Conservation (phyloP, 257 asterid genomes). For the Capsicum pubescens region DNA sequence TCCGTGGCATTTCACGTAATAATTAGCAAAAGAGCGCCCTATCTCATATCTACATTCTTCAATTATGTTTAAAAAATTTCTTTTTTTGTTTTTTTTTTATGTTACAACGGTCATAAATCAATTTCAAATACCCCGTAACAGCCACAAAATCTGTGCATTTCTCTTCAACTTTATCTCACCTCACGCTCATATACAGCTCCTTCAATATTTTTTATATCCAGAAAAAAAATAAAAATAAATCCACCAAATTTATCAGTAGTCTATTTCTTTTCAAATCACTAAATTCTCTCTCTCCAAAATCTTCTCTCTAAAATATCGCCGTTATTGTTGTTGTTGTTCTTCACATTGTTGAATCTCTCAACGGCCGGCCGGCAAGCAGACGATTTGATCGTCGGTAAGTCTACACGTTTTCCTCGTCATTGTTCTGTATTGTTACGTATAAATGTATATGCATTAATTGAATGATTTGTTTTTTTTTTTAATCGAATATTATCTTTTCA, state of each 20-base stretch:
- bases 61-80: neutral
- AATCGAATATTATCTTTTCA: neutral
- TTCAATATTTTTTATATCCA: slow-evolving; percentile 22
- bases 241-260: slow-evolving; percentile 28
- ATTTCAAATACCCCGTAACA: slow-evolving; percentile 64
- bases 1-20: slow-evolving; percentile 30
- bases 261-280: slow-evolving; percentile 31
- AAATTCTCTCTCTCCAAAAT: slow-evolving; percentile 25
- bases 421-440: neutral
- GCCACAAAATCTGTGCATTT: slow-evolving; percentile 43
- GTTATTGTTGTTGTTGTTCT: slow-evolving; percentile 35
- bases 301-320: slow-evolving; percentile 27
- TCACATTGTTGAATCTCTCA: slow-evolving; percentile 49
- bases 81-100: slow-evolving; percentile 23
- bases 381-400: slow-evolving; percentile 42
- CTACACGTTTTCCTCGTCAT: neutral
- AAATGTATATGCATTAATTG: neutral
- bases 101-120: slow-evolving; percentile 45
- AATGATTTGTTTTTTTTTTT: neutral
- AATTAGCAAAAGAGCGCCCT: slow-evolving; percentile 27
- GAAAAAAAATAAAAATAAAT: neutral
- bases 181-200: slow-evolving; percentile 17
- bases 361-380: slow-evolving; percentile 66
- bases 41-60: neutral
- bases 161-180: neutral